Evolutionary conservation across 1,284 basidiomycete species (phyloP), one percentile per base, ranked within the genome.

Genomic region (Bondarzewia mesenterica): DNA sequence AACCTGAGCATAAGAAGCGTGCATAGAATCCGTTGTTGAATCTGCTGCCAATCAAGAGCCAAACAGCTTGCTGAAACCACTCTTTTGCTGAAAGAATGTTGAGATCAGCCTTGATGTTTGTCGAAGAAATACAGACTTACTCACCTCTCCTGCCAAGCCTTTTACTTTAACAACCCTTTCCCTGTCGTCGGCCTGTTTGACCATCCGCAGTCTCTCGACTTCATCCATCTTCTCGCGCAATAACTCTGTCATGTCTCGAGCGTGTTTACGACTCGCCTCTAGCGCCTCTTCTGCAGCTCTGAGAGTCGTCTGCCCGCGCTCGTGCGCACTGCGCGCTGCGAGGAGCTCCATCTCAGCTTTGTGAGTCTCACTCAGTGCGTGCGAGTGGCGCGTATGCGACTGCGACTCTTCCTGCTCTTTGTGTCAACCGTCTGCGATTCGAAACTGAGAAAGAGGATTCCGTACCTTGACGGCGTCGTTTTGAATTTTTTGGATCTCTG

Each of bases 221-320:
- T 80, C 77, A 41, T 69, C 64, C 25, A 68, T 67, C 66, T 80
- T 80, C 50, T 74, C 71, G 55, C 74, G 71, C 51, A 79, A 61
- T 55, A 64, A 68, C 51, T 75, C 72, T 1, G 73, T 79, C 2
- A 69, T 67, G 46, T 73, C 68, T 37, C 61, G 62, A 0, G 74
- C 73, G 36, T 70, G 71, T 7, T 65, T 60, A 12, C 73, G 63
- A 7, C 71, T 61, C 1, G 64, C 64, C 29, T 77, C 76, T 7
- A 79, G 62, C 2, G 66, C 58, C 41, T 77, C 73, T 20, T 66
- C 69, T 42, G 71, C 65, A 1, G 71, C 61, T 37, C 58, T 63
- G 26, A 80, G 57, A 45, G 69, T 66, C 0, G 73, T 68, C 49
- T 73, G 66, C 1, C 70, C 66, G 1, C 64, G 63, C 51, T 80